Evolutionary conservation across 2,329 filamentous ascomycete species (phyloP), one percentile per base, ranked within the genome.

Genomic region (Colletotrichum theobromicola): DNA sequence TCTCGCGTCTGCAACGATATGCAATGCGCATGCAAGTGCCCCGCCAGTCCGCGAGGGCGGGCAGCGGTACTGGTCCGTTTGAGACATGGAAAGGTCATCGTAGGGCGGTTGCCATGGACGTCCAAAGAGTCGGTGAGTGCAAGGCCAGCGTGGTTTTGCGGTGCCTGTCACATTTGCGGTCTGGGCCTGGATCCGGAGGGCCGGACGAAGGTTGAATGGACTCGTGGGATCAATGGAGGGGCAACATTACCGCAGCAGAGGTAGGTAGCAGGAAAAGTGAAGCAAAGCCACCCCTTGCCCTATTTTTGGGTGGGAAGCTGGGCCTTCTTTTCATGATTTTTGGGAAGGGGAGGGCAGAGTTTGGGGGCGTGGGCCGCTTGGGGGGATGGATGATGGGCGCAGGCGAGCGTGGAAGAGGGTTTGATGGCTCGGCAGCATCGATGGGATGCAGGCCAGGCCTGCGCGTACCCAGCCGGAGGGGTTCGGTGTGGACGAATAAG

Each of bases 121-220:
- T 26, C 66, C 55, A 63, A 75, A 75, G 70, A 75, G 73, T 74
- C 73, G 73, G 73, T 75, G 73, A 75, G 70, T 61, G 66, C 57
- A 46, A 62, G 58, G 66, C 57, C 57, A 62, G 58, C 70, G 18
- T 65, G 35, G 26, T 28, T 37, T 65, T 24, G 50, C 63, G 60
- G 70, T 65, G 63, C 70, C 73, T 66, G 73, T 75, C 69, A 75
- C 72, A 73, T 75, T 58, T 75, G 72, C 72, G 73, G 73, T 74
- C 73, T 74, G 73, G 70, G 28, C 57, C 57, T 32, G 57, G 57
- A n/a, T 37, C 70, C 50, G 53, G 37, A 34, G 26, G 18, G 42
- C 60, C 58, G 58, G 72, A 67, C 34, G n/a, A 60, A n/a, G 57
- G 30, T 46, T 18, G 37, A n/a, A 42, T 30, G 53, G 18, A 57